Base-by-base conservation (phyloP, 73 alveolate species). In the Halteria grandinella region DNA sequence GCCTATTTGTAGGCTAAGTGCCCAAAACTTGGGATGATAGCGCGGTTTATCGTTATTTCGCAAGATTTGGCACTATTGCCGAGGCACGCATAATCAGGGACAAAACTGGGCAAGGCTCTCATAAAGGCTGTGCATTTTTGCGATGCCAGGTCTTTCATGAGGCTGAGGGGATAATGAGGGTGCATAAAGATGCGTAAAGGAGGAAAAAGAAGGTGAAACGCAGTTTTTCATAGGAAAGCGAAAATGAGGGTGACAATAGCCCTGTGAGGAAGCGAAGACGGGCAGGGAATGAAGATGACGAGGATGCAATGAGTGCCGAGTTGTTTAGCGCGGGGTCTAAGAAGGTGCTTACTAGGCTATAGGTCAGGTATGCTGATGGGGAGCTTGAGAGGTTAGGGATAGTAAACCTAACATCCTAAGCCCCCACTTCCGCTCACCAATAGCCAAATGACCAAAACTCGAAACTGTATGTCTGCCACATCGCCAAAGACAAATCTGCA, bases 311-410 rank as follows among this genome's bases (percentile, higher is more conserved):
- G n/a, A n/a, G n/a, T n/a, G n/a, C n/a, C n/a, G n/a, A n/a, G n/a
- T n/a, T n/a, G n/a, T n/a, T n/a, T n/a, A n/a, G n/a, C n/a, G n/a
- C n/a, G n/a, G n/a, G n/a, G n/a, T n/a, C n/a, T n/a, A n/a, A n/a
- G n/a, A n/a, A n/a, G n/a, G n/a, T n/a, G n/a, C n/a, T n/a, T n/a
- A n/a, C n/a, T n/a, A 62, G 27, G 59, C 11, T 62, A 40, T 11
- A 62, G 41, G 78, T 62, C 2, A 39, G 59, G n/a, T 62, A 39
- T 39, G 78, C 78, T n/a, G 78, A 62, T 39, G 78, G 78, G 6
- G 78, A 62, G 51, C 59, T 62, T 4, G 78, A 62, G 28, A 36
- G 78, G 41, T 21, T 62, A 14, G 78, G 78, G 24, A 62, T 62
- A 4, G 78, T 62, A 1, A 62, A 39, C 44, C 12, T 62, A 2